Conservation (phyloP, 2,329 filamentous ascomycete species). For the Penicillium sp. region DNA sequence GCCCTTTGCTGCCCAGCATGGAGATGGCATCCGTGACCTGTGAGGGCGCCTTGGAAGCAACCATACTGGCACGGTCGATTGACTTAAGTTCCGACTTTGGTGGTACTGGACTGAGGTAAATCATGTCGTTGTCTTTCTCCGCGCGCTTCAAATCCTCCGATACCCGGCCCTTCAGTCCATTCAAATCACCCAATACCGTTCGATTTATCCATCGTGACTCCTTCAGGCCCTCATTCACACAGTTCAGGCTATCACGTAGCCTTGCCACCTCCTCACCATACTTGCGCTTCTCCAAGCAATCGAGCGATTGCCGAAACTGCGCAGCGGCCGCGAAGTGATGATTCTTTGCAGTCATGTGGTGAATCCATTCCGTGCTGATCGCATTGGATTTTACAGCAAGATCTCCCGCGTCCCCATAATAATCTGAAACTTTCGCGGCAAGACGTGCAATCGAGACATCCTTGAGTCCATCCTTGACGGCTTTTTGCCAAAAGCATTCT, state of each 20-base stretch:
- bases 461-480: constrained; percentile 87
- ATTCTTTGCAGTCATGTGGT: constrained; percentile 94
- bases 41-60: constrained; percentile 67
- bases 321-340: constrained; percentile 95
- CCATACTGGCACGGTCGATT: constrained; percentile 86
- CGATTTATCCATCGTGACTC: constrained; percentile 79
- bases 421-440: constrained; percentile 82
- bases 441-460: constrained; percentile 88
- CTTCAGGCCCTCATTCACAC: constrained; percentile 78
- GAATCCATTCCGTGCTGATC: constrained; percentile 92
- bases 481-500: constrained; percentile 97
- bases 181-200: constrained; percentile 72
- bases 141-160: constrained; percentile 84
- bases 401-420: constrained; percentile 79
- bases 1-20: constrained; percentile 69
- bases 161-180: constrained; percentile 73
- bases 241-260: constrained; percentile 71
- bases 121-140: constrained; percentile 93
- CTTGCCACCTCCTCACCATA: constrained; percentile 94
- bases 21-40: constrained; percentile 76
- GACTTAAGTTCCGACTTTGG: constrained; percentile 81
- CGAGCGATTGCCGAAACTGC: constrained; percentile 83
- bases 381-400: constrained; percentile 82
- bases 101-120: constrained; percentile 80
- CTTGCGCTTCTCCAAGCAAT: constrained; percentile 85